Conservation (phyloP, 306 rosid genomes). For the Cucumis hystrix region DNA sequence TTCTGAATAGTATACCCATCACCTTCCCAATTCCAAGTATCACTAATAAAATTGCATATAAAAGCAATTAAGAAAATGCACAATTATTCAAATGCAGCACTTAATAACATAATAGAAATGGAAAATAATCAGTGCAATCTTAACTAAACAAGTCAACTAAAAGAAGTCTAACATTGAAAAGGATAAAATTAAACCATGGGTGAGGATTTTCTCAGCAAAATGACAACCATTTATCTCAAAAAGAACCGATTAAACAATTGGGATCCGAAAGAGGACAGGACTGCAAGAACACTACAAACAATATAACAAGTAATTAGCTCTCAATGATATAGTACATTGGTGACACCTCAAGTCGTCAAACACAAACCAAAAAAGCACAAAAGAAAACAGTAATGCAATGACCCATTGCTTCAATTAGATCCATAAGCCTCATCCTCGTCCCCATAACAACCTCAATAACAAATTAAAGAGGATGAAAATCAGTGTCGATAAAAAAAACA, state of each 20-base stretch:
- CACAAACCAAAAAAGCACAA: background rate
- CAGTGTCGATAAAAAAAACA: background rate
- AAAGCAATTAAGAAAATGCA: background rate
- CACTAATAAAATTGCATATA: conserved; percentile 21
- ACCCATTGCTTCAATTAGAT: conserved; percentile 31
- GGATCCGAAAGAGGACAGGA: background rate
- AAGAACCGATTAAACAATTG: background rate
- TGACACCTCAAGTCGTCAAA: background rate
- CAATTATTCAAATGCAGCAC: conserved; percentile 1
- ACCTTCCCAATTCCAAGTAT: conserved; percentile 50
- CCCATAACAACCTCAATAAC: conserved; percentile 10
- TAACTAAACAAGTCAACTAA: background rate
- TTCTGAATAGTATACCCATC: conserved; percentile 28
- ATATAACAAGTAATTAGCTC: background rate
- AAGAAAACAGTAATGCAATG: conserved; percentile 15
- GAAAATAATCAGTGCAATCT: background rate
- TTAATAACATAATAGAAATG: background rate
- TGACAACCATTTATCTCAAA: background rate
- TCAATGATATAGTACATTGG: background rate
- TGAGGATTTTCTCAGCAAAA: background rate
- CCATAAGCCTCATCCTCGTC: conserved; percentile 17
- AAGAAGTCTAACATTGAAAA: background rate
- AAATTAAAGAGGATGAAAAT: background rate
- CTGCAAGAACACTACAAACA: background rate
- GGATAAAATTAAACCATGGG: background rate